Percentiles rank a stretch among this genome's conserved stretches.
phyloP scores from a whole-genome alignment of 2,329 filamentous ascomycete species.

The Epichloe bromicola region DNA sequence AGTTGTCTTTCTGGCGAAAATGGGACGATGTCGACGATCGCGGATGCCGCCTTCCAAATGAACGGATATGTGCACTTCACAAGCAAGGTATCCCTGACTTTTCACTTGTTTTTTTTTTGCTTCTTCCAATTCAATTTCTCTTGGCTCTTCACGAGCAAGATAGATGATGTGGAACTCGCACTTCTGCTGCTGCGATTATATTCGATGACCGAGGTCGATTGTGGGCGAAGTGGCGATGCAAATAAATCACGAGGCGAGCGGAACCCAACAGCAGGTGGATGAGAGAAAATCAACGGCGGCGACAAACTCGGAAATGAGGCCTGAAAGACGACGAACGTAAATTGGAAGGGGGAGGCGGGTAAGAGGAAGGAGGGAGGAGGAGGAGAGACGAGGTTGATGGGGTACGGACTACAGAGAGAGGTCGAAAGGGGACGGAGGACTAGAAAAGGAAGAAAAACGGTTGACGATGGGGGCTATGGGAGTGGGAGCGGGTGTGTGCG shows the following conservation, averaged over 20 bases:
- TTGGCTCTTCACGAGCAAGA: neutral
- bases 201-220: conserved; percentile 2
- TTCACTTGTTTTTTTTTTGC: neutral
- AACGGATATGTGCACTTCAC: neutral
- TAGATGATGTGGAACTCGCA: neutral
- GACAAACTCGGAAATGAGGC: conserved; percentile 15
- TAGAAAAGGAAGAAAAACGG: conserved; percentile 13
- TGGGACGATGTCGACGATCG: neutral
- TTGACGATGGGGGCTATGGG: conserved; percentile 6
- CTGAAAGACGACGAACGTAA: conserved; percentile 4
- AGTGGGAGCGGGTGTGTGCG: conserved; percentile 6
- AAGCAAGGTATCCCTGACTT: neutral
- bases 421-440: conserved; percentile 14
- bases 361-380: conserved; percentile 5
- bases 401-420: neutral
- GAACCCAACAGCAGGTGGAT: neutral
- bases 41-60: conserved; percentile 3
- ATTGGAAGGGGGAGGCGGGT: conserved; percentile 10
- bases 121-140: neutral
- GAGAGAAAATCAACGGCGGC: conserved; percentile 4
- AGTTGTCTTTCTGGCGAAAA: neutral
- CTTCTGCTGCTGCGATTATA: neutral
- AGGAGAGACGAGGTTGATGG: conserved; percentile 1
- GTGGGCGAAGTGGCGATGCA: conserved; percentile 2
- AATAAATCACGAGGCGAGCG: neutral